A percentile compares a stretch with the other conserved stretches of the same genome.
Evolutionary conservation across 2,329 filamentous ascomycete genomes (phyloP).

Genomic region (Pseudogymnoascus sp.): DNA sequence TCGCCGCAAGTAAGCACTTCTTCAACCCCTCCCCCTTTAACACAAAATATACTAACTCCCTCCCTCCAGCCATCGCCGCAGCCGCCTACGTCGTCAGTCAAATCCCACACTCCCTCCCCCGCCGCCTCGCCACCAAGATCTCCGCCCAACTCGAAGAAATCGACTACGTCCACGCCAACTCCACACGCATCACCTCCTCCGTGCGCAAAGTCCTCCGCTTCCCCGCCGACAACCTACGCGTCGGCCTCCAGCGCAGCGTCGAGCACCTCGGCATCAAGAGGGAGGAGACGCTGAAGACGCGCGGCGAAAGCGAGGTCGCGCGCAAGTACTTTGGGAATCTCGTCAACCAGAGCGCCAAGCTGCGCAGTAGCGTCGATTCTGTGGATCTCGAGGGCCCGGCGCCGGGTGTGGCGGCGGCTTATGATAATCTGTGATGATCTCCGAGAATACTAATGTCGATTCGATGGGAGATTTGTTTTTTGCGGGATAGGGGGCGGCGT

Average conservation of each 20-base stretch:
- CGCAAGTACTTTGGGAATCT: constrained; percentile 86
- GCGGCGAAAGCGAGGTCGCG: constrained; percentile 77
- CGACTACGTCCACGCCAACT: constrained; percentile 90
- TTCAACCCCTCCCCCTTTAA: constrained; percentile 3
- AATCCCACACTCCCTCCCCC: constrained; percentile 82
- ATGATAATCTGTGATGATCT: constrained; percentile 21
- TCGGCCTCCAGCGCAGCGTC: constrained; percentile 74
- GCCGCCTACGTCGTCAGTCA: constrained; percentile 76
- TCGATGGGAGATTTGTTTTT: neutral
- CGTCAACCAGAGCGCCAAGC: constrained; percentile 54
- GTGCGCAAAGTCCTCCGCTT: constrained; percentile 84
- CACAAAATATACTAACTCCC: constrained; percentile 29
- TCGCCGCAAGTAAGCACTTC: constrained; percentile 64
- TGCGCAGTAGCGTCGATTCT: constrained; percentile 35
- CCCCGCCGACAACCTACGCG: constrained; percentile 78
- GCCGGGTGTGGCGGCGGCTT: constrained; percentile 27
- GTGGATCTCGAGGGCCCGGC: constrained; percentile 30
- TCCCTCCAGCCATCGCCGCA: constrained; percentile 58
- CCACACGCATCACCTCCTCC: constrained; percentile 72
- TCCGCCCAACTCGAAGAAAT: constrained; percentile 69
- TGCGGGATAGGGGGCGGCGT: neutral
- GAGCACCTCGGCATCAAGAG: constrained; percentile 73
- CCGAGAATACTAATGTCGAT: neutral
- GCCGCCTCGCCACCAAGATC: constrained; percentile 78
- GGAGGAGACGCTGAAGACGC: constrained; percentile 76